A percentile compares a stretch with the other conserved stretches of the same genome.
phyloP scores from a whole-genome alignment of 2,329 filamentous ascomycete species.

The Colletotrichum tabaci region DNA sequence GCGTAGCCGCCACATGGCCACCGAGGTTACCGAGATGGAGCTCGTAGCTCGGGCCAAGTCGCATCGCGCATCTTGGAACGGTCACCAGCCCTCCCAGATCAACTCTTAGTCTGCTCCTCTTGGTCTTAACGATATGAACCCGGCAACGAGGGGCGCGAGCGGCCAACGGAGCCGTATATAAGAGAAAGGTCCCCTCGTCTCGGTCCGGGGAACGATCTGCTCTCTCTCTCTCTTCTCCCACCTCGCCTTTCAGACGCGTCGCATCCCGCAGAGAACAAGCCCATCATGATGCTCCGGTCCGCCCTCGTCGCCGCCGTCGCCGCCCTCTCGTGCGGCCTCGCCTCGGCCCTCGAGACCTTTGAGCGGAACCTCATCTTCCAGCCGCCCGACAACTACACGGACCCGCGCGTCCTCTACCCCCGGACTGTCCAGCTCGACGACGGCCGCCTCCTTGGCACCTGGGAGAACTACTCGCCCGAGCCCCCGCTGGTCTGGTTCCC shows the following conservation, averaged over 20 bases:
- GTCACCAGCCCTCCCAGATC: not conserved
- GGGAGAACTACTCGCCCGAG: conserved; percentile 71
- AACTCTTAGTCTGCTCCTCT: not conserved
- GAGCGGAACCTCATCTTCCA: conserved; percentile 56
- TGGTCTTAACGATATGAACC: conserved; percentile 15
- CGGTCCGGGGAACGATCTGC: not conserved
- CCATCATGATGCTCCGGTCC: conserved; percentile 38
- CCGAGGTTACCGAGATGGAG: conserved; percentile 35
- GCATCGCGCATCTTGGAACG: conserved; percentile 22
- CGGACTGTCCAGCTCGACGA: conserved; percentile 60
- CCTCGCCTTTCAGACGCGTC: conserved; percentile 14
- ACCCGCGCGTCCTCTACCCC: conserved; percentile 61
- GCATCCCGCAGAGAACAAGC: conserved; percentile 13
- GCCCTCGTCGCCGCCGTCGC: conserved; percentile 36
- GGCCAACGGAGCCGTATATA: conserved; percentile 22
- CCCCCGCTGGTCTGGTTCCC: conserved; percentile 70
- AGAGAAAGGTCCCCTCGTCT: not conserved
- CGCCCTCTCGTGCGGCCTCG: conserved; percentile 28
- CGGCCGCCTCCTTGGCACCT: conserved; percentile 66
- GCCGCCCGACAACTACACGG: conserved; percentile 60
- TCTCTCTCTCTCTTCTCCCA: not conserved
- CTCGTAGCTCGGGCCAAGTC: conserved; percentile 28
- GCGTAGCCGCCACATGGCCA: conserved; percentile 24
- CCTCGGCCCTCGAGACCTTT: conserved; percentile 43
- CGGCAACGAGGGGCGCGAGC: not conserved